Evolutionary conservation across 2,329 filamentous ascomycete species (phyloP).

Genomic region (Diaporthe sp.): DNA sequence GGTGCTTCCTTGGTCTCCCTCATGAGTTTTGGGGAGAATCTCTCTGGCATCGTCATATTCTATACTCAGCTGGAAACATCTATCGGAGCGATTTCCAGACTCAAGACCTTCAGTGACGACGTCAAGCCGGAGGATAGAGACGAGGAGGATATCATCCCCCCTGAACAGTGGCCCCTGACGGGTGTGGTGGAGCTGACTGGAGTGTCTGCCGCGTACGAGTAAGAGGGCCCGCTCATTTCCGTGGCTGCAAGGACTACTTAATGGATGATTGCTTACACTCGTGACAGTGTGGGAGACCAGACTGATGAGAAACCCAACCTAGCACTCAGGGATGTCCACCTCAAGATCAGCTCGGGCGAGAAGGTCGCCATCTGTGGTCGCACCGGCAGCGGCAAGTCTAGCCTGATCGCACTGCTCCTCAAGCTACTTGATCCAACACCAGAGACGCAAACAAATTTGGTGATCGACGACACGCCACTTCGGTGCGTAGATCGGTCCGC

Average conservation of each 20-base stretch:
- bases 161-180: conserved; percentile 43
- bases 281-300: background rate
- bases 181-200: conserved; percentile 43
- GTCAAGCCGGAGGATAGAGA: conserved; percentile 45
- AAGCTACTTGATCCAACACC: conserved; percentile 55
- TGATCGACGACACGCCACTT: conserved; percentile 57
- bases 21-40: conserved; percentile 50
- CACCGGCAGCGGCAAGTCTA: conserved; percentile 60
- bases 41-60: conserved; percentile 47
- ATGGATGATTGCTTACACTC: background rate
- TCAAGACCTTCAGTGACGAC: conserved; percentile 47
- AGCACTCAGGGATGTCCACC: conserved; percentile 46
- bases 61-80: conserved; percentile 51
- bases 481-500: conserved; percentile 53
- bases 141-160: conserved; percentile 45
- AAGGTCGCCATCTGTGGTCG: conserved; percentile 60
- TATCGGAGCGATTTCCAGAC: conserved; percentile 53
- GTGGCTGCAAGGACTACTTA: too few species aligned
- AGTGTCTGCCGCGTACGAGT: conserved; percentile 46
- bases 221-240: background rate
- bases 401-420: conserved; percentile 54
- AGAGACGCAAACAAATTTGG: conserved; percentile 45
- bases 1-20: conserved; percentile 55
- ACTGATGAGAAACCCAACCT: background rate
- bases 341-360: conserved; percentile 49